phyloP scores from a whole-genome alignment of 73 alveolate species.

The Paramecium tetraurelia region DNA sequence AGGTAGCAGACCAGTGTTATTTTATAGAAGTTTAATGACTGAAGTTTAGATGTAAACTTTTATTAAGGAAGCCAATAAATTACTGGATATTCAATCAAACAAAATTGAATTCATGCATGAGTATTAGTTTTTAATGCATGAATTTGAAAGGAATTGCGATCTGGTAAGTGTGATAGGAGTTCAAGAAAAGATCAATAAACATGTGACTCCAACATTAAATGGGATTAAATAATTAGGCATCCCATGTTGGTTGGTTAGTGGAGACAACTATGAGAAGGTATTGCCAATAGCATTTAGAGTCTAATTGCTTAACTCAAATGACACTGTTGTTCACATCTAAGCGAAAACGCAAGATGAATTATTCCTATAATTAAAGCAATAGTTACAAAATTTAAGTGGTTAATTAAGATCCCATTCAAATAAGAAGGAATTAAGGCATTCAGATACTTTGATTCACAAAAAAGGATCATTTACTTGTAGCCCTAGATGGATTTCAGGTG shows the following conservation, averaged over 20 bases:
- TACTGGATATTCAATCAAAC: neutral
- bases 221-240: neutral
- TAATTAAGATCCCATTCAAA: neutral
- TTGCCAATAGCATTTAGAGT: constrained; percentile 16
- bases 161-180: constrained; percentile 1
- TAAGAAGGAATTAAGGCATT: neutral
- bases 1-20: constrained; percentile 16
- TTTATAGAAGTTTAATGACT: constrained; percentile 27
- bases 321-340: neutral
- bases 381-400: neutral
- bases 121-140: constrained; percentile 43
- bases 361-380: neutral
- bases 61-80: constrained; percentile 5
- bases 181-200: neutral
- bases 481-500: neutral
- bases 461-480: neutral
- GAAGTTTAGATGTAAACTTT: neutral
- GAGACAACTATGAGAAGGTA: constrained; percentile 25
- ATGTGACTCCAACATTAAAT: neutral
- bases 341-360: neutral
- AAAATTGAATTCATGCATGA: neutral
- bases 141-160: constrained; percentile 40
- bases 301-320: neutral
- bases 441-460: constrained; percentile 10
- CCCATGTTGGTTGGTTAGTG: constrained; percentile 42